Evolutionary conservation across 1,284 basidiomycete species (phyloP), one percentile per base, ranked within the genome.

Genomic region (Leccinum angustisporum): DNA sequence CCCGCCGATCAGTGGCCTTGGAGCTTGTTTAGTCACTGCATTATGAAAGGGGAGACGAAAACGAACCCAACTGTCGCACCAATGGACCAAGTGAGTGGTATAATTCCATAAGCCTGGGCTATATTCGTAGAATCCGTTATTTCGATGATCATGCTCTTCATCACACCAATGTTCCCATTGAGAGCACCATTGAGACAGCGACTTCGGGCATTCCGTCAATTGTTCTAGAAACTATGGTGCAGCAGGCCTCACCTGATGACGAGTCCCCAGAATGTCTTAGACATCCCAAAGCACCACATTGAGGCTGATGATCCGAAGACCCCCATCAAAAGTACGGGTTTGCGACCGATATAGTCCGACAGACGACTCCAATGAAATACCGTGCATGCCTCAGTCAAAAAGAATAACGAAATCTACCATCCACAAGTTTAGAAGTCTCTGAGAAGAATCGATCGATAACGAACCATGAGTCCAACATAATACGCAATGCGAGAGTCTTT

Each of bases 331-430:
- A 90, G 78, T 27, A 91, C 79, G 0, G 88, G 87, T 68, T 83
- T 87, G 21, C 88, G 80, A 31, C 88, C 88, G 18, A 88, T 76
- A 43, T 78, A 74, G 69, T 90, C 88, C 1, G 88, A 90, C 5
- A 82, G 68, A 33, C 83, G 80, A 69, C 86, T 86, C 88, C 88
- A 90, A 65, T 86, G 83, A 34, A 87, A 78, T 31, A 87, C 81
- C 4, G 84, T 85, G 59, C 81, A 67, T 4, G 83, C 80, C 65
- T 85, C 80, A 3, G 81, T 80, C n/a, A 82, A 75, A 63, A 80
- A 84, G 75, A 85, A 85, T 46, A 82, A 69, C 2, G 82, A 83
- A 75, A 83, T 76, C 83, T 85, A 61, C 5, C 21, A 1, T 55
- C 10, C 9, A 30, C 8, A 6, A 50, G 5, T 10, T 65, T 8